Base-by-base conservation (phyloP, 1,139 yeast genomes). In the Geotrichum aggregatum region DNA sequence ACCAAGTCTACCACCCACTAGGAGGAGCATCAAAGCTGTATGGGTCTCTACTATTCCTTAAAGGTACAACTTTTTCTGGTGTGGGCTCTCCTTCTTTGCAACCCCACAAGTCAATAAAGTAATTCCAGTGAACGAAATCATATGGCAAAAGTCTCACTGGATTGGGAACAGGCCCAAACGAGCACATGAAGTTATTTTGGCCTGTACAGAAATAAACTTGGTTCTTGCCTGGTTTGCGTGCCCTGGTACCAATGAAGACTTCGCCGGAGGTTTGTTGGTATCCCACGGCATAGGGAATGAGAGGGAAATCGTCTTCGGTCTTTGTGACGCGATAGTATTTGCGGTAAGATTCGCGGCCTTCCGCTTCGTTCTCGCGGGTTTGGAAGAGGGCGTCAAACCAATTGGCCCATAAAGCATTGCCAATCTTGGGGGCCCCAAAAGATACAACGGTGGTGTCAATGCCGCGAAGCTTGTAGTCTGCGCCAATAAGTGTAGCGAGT, bases 341-440 rank as follows among this genome's bases (percentile, higher is more conserved):
- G 28, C 47, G 52, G 31, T 48, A 22, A 18, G 30, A 6, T 7
- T 48, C 34, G 3, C 31, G 43, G 36, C 42, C 48, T 28, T 14
- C 26, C 11, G 6, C 10, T 18, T 45, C 35, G 30, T 36, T 31
- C 28, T 30, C 26, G 3, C 33, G 30, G 11, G 42, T 21, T 14
- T 22, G 11, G 28, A 81, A 81, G 13, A 76, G 51, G 1, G 61
- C 55, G 64, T 84, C 82, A 28, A 79, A 73, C 72, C 78, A 82
- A 16, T 69, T 63, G 33, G 75, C 73, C 67, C 82, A 73, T 7
- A 67, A 64, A 6, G 61, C 61, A 61, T 83, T 82, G 2, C 87
- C 87, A 30, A 84, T 69, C 59, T 77, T 77, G 0, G 89, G 87
- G 26, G 79, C 74, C 2, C 83, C 91, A 66, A 71, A 80, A 0